Conservation (phyloP, 2,329 filamentous ascomycete genomes). For the Cyphellophora europaea region DNA sequence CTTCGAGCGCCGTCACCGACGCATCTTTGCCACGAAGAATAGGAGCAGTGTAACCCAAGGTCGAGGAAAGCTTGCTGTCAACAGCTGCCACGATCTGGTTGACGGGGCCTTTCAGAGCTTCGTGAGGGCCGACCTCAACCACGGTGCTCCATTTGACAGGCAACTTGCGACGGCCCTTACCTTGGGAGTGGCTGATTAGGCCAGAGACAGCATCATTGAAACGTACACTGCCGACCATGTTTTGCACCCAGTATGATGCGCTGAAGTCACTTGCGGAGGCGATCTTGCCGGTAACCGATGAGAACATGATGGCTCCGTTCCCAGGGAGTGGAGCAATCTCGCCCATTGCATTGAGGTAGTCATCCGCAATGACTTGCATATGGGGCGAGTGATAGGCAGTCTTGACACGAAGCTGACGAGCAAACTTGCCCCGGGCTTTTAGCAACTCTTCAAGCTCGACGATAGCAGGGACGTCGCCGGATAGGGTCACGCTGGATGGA, state of each 20-base stretch:
- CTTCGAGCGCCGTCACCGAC: conserved; percentile 10
- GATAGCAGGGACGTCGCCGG: conserved; percentile 23
- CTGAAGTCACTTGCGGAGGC: conserved; percentile 6
- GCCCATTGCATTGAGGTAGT: conserved; percentile 17
- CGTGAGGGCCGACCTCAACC: conserved; percentile 29
- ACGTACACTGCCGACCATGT: conserved; percentile 18
- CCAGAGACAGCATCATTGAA: conserved; percentile 16
- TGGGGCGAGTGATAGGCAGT: conserved; percentile 24
- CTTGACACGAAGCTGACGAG: conserved; percentile 20
- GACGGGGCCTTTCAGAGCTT: conserved; percentile 23
- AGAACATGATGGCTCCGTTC: conserved; percentile 8
- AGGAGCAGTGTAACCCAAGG: conserved; percentile 14
- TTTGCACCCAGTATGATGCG: conserved; percentile 20
- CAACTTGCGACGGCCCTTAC: neutral
- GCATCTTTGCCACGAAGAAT: conserved; percentile 16
- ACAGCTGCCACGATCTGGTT: conserved; percentile 17
- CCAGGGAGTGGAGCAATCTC: conserved; percentile 1
- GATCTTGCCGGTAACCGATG: conserved; percentile 19
- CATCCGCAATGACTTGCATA: conserved; percentile 18
- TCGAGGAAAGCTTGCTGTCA: conserved; percentile 5
- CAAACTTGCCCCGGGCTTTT: conserved; percentile 17
- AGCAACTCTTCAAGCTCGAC: conserved; percentile 8
- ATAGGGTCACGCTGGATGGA: conserved; percentile 27
- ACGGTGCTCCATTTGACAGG: conserved; percentile 8
- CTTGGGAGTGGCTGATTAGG: conserved; percentile 1